These are phyloP conservation scores for Xylariales sp. DNA, from an alignment of 2,329 filamentous ascomycete genomes.

Conservation along the genomic window DNA sequence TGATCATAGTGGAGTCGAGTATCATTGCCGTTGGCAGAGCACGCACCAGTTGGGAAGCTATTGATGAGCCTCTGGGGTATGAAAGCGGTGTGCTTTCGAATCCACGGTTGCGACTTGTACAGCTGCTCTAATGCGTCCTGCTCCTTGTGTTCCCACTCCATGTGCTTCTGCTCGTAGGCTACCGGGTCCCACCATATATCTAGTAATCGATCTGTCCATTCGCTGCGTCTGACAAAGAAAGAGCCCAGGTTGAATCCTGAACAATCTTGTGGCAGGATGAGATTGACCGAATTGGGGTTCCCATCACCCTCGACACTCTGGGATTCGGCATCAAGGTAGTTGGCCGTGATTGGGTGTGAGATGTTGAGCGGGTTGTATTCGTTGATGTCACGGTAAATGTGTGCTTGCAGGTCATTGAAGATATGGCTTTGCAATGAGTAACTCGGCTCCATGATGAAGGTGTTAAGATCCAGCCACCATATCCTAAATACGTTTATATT, in stretches of 20 bases:
- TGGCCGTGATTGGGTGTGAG: slow-evolving; percentile 69
- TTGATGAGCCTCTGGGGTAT: slow-evolving; percentile 90
- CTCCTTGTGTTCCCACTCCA: slow-evolving; percentile 99
- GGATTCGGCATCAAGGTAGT: slow-evolving; percentile 72
- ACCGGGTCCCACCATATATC: slow-evolving; percentile 99
- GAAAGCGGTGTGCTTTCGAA: slow-evolving; percentile 83
- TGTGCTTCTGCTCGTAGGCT: slow-evolving; percentile 95
- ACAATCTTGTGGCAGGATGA: slow-evolving; percentile 90
- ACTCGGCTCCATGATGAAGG: slow-evolving; percentile 93
- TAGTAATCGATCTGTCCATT: slow-evolving; percentile 85
- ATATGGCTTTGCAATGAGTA: slow-evolving; percentile 88
- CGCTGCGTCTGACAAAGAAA: slow-evolving; percentile 81
- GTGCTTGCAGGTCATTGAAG: slow-evolving; percentile 70
- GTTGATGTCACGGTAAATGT: slow-evolving; percentile 94
- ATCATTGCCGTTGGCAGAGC: slow-evolving; percentile 71
- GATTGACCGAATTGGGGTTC: slow-evolving; percentile 71
- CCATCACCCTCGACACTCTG: slow-evolving; percentile 74
- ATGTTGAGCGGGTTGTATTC: slow-evolving; percentile 94
- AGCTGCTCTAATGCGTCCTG: slow-evolving; percentile 93
- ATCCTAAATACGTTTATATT: slow-evolving; percentile 60
- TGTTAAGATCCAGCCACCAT: slow-evolving; percentile 98
- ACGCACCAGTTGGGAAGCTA: slow-evolving; percentile 87
- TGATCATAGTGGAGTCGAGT: slow-evolving; percentile 80
- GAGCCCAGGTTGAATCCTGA: slow-evolving; percentile 94
- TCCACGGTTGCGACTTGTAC: slow-evolving; percentile 88